Conservation (phyloP, 768 basidiomycete species). For the Phlebiopsis flavidoalba region DNA sequence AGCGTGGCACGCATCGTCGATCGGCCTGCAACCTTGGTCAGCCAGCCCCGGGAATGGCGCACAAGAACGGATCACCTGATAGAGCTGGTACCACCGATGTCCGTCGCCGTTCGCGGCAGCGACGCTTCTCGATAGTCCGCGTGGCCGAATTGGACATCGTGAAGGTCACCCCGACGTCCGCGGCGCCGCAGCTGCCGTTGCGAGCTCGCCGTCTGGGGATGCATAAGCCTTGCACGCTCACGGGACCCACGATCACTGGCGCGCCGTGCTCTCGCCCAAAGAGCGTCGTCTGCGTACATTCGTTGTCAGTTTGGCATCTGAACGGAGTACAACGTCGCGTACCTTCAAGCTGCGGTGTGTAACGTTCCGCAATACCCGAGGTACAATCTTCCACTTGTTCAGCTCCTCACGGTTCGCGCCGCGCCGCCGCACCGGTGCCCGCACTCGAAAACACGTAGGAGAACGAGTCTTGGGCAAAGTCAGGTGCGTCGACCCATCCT, state of each 20-base stretch:
- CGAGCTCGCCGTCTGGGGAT: conserved; percentile 64
- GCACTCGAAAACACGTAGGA: conserved; percentile 77
- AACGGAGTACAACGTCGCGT: conserved; percentile 10
- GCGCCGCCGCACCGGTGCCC: conserved; percentile 63
- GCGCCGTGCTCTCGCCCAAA: conserved; percentile 60
- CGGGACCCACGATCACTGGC: conserved; percentile 65
- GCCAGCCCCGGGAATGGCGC: background rate
- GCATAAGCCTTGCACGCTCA: conserved; percentile 76
- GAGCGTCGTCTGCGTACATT: conserved; percentile 49
- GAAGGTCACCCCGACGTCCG: conserved; percentile 57
- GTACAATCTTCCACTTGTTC: conserved; percentile 69
- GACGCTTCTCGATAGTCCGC: conserved; percentile 73
- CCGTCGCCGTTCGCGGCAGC: conserved; percentile 65
- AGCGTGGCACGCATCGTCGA: conserved; percentile 40
- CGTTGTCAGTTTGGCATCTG: background rate
- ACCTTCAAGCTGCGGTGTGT: conserved; percentile 58
- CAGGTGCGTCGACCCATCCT: background rate
- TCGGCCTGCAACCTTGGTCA: conserved; percentile 47
- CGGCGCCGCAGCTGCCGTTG: conserved; percentile 60
- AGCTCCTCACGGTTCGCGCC: conserved; percentile 61
- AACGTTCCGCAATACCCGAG: conserved; percentile 67
- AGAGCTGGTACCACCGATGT: conserved; percentile 76
- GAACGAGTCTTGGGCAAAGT: conserved; percentile 47
- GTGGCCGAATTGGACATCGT: conserved; percentile 74
- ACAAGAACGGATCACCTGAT: conserved; percentile 49